phyloP scores from a whole-genome alignment of 1,284 basidiomycete species.

The Phellinidium pouzarii region DNA sequence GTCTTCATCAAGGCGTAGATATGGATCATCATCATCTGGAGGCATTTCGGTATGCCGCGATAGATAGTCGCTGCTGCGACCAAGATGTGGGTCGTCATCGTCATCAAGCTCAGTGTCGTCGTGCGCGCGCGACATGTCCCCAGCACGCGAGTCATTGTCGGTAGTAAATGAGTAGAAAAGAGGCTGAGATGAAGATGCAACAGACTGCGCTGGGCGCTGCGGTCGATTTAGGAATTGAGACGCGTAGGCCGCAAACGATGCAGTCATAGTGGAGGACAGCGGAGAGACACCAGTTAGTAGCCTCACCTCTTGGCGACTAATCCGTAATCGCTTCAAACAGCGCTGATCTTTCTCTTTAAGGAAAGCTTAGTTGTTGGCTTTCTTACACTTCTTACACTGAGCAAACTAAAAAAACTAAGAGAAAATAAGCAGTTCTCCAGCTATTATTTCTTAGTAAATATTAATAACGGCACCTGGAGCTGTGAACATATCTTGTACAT shows the following conservation, averaged over 20 bases:
- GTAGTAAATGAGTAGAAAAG: constrained; percentile 79
- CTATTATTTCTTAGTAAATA: too few relatives aligned
- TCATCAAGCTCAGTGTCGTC: constrained; percentile 56
- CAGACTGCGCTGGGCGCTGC: constrained; percentile 30
- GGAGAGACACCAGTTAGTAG: background rate
- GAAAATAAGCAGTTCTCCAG: too few relatives aligned
- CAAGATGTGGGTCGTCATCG: constrained; percentile 64
- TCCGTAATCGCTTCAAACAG: too few relatives aligned
- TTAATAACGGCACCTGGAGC: too few relatives aligned
- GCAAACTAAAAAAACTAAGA: too few relatives aligned
- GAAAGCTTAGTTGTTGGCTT: too few relatives aligned
- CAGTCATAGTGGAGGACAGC: constrained; percentile 33
- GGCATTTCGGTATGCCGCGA: constrained; percentile 24
- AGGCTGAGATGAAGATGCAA: constrained; percentile 54
- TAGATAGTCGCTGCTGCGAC: constrained; percentile 34
- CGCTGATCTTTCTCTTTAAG: too few relatives aligned
- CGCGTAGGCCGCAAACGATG: constrained; percentile 61
- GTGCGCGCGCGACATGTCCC: constrained; percentile 27
- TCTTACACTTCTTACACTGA: too few relatives aligned
- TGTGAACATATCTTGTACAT: too few relatives aligned
- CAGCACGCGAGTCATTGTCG: constrained; percentile 56
- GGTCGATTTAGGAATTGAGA: constrained; percentile 58
- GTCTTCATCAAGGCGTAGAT: constrained; percentile 61
- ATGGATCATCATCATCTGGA: constrained; percentile 64
- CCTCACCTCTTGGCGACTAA: background rate